Percentiles rank a stretch among this genome's conserved stretches.
phyloP scores from a whole-genome alignment of 257 asterid genomes.

The Ligustrum vulgare region DNA sequence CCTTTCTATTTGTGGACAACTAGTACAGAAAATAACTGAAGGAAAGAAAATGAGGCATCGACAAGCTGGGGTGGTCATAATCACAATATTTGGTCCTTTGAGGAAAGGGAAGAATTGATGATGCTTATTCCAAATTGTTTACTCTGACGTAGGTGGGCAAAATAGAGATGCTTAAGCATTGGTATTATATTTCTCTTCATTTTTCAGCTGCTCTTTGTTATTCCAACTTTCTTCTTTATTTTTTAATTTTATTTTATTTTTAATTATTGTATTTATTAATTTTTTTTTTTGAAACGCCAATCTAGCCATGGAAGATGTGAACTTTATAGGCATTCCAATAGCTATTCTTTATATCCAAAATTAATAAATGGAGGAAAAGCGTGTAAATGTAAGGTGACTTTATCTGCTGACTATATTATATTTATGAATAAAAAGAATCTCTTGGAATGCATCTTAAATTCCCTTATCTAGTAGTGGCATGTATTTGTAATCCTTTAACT shows the following conservation, averaged over 20 bases:
- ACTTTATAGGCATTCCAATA: background rate
- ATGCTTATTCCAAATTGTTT: background rate
- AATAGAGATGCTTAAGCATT: background rate
- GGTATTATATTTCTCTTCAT: background rate
- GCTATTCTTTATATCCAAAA: background rate
- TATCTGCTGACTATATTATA: background rate
- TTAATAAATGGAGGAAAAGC: background rate
- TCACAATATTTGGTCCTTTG: background rate
- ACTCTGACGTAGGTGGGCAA: background rate
- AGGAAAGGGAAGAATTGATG: background rate
- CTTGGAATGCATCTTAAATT: background rate
- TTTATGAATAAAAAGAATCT: background rate
- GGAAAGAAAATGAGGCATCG: constrained; percentile 2
- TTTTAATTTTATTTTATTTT: background rate
- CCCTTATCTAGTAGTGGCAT: background rate
- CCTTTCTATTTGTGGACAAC: background rate
- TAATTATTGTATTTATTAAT: too few species aligned
- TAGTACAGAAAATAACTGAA: background rate
- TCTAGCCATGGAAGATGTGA: background rate
- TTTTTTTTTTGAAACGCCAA: background rate
- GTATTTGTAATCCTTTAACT: constrained; percentile 1
- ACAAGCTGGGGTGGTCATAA: background rate
- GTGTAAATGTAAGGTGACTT: background rate
- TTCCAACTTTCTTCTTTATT: background rate
- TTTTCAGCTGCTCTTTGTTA: background rate